phyloP scores from a whole-genome alignment of 2,329 filamentous ascomycete species.

The Penicillium fuscoglaucum region DNA sequence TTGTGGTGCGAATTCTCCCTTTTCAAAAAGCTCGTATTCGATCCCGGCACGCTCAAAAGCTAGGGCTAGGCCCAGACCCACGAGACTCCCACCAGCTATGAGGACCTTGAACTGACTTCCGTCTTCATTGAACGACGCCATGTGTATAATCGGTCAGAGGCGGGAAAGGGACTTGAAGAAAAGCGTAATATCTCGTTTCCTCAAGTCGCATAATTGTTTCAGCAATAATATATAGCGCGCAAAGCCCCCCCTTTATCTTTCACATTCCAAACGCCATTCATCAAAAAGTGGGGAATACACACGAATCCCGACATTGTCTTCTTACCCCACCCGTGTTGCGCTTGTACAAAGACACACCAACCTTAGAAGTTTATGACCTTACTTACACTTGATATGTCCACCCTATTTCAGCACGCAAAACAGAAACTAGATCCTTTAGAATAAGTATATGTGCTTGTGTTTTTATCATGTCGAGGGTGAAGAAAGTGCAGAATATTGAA shows the following conservation, averaged over 20 bases:
- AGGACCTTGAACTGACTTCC: constrained; percentile 11
- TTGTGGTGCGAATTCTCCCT: constrained; percentile 13
- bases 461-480: not conserved
- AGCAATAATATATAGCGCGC: not conserved
- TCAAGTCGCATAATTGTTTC: too few species aligned
- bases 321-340: too few species aligned
- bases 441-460: not conserved
- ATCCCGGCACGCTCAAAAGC: constrained; percentile 15
- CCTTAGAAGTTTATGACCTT: not conserved
- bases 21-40: constrained; percentile 17
- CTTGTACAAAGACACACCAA: not conserved
- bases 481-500: not conserved
- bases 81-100: constrained; percentile 16
- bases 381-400: not conserved
- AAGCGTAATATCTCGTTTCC: not conserved
- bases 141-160: not conserved
- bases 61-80: constrained; percentile 13
- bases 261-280: not conserved
- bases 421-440: not conserved
- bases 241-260: not conserved
- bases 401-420: not conserved
- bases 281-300: not conserved
- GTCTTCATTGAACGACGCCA: not conserved
- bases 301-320: not conserved
- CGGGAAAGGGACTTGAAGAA: not conserved